A percentile compares a stretch with the other conserved stretches of the same genome.
Evolutionary conservation across 2,329 filamentous ascomycete genomes (phyloP).

Genomic region (Diaporthe amygdali): DNA sequence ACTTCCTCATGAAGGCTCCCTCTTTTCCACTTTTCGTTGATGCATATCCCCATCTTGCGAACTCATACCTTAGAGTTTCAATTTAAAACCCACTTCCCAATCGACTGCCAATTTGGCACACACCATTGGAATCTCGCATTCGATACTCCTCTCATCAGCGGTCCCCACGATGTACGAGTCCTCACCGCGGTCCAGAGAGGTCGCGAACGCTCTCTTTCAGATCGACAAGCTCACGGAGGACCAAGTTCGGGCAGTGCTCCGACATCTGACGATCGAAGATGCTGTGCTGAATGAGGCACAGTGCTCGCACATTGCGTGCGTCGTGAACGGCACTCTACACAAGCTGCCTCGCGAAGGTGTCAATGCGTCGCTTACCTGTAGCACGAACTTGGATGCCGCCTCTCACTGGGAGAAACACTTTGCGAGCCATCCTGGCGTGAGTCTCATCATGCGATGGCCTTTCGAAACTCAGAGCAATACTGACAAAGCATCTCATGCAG

Average conservation of each 20-base stretch:
- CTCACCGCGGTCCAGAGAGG: neutral
- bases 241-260: neutral
- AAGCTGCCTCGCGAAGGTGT: neutral
- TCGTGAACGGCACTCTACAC: neutral
- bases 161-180: neutral
- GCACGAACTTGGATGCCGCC: neutral
- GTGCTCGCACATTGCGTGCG: neutral
- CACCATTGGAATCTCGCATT: rapidly evolving
- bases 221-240: neutral
- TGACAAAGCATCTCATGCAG: neutral
- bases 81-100: no score
- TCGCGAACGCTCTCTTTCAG: neutral
- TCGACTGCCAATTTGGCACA: no score
- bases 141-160: neutral
- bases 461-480: rapidly evolving
- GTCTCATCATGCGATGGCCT: rapidly evolving
- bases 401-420: neutral
- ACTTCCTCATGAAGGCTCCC: no score
- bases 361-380: neutral
- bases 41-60: no score
- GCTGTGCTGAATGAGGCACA: neutral
- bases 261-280: neutral
- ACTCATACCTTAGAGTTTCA: no score
- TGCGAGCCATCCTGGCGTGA: neutral
- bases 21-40: no score